These are phyloP conservation scores for Mucor mucedo DNA, from an alignment of 371 early-diverging fungal species.

Conservation along the genomic window DNA sequence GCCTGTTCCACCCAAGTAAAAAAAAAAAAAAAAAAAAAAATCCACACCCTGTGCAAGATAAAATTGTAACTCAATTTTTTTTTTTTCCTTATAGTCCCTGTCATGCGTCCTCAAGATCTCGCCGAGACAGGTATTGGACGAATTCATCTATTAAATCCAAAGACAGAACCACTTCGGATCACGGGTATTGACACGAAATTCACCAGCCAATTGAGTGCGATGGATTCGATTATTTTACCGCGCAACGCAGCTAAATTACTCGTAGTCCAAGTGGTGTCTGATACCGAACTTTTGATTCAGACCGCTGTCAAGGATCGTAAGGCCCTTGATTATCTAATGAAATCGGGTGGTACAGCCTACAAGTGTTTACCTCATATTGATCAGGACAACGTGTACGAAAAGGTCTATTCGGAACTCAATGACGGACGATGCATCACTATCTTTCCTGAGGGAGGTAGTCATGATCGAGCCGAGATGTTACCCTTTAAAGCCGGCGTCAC, in stretches of 20 bases:
- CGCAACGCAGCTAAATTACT: constrained; percentile 57
- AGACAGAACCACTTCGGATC: constrained; percentile 68
- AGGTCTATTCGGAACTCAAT: constrained; percentile 82
- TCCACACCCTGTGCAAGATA: no score
- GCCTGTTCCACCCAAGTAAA: constrained; percentile 74
- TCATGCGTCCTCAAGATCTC: constrained; percentile 88
- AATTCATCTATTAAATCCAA: constrained; percentile 67
- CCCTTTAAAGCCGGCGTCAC: constrained; percentile 73
- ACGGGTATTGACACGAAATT: constrained; percentile 77
- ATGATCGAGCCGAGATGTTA: constrained; percentile 94
- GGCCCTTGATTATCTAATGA: constrained; percentile 65
- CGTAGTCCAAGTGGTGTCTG: constrained; percentile 76
- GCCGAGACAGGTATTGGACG: constrained; percentile 74
- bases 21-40: no score
- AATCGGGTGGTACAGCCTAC: constrained; percentile 67
- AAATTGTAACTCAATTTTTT: no score
- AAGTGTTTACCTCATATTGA: constrained; percentile 89
- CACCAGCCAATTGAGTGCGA: constrained; percentile 63
- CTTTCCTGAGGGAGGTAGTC: constrained; percentile 98
- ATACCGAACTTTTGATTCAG: constrained; percentile 73
- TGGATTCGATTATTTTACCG: constrained; percentile 66
- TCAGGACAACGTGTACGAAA: constrained; percentile 81
- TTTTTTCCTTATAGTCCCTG: constrained; percentile 69
- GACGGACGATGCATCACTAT: constrained; percentile 91
- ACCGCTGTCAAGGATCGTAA: constrained; percentile 70